Percentiles rank a stretch among this genome's conserved stretches.
Evolutionary conservation across 148 eudicot genomes (phyloP).

Genomic region (Bassia scoparia): DNA sequence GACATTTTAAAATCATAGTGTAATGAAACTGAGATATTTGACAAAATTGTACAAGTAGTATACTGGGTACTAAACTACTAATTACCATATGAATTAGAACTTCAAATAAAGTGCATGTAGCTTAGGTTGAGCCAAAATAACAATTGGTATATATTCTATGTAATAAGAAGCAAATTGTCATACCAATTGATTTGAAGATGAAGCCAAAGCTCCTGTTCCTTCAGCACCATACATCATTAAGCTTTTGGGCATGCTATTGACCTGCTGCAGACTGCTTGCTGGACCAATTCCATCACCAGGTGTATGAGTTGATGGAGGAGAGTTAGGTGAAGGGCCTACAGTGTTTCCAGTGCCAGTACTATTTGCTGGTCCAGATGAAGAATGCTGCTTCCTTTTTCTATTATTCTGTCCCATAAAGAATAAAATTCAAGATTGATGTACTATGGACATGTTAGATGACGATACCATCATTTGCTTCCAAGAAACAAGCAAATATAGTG

Average conservation of each 20-base stretch:
- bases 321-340: slow-evolving; percentile 87
- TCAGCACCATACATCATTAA: slow-evolving; percentile 88
- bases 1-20: background rate
- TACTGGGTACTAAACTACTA: background rate
- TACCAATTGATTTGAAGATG: slow-evolving; percentile 97
- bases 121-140: background rate
- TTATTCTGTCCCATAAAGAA: slow-evolving; percentile 47
- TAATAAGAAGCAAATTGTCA: slow-evolving; percentile 22
- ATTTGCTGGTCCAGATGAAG: slow-evolving; percentile 98
- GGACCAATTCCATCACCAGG: slow-evolving; percentile 88
- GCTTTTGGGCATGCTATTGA: slow-evolving; percentile 68
- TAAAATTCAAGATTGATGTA: background rate
- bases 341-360: slow-evolving; percentile 99
- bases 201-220: slow-evolving; percentile 75
- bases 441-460: background rate
- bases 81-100: background rate
- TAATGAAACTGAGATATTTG: background rate
- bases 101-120: background rate
- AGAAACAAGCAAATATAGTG: background rate
- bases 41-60: background rate
- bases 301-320: slow-evolving; percentile 94
- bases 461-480: background rate
- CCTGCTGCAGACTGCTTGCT: slow-evolving; percentile 67
- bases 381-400: slow-evolving; percentile 87
- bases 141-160: background rate